Evolutionary conservation across 208 protist genomes (phyloP), one percentile per base, ranked within the genome.

Genomic region (Trypanosomatidae sp.): DNA sequence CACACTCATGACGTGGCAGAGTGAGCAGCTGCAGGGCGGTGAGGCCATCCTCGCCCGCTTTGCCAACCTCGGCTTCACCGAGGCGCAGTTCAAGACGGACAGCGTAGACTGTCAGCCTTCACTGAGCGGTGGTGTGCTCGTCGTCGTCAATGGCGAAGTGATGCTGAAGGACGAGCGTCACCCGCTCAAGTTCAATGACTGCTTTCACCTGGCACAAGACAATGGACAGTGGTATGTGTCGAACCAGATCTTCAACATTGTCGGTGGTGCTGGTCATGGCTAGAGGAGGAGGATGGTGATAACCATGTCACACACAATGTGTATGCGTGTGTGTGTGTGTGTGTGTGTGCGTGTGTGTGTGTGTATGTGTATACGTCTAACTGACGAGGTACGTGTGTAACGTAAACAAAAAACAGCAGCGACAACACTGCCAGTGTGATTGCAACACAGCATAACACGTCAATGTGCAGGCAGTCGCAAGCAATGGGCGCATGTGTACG

Each of bases 221-320:
- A 67, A 55, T 20, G 69, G 56, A 0, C 75, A 89, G 72, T 93
- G 72, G 74, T 89, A 75, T 51, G 69, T 93, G 33, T 71, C 73
- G 3, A 93, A 93, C 52, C 84, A 93, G 30, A 67, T 93, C 37
- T 93, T 93, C 48, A 79, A 81, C 53, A 82, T 92, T 38, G 66
- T 92, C 40, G 83, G 78, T 33, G 83, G 83, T 25, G 82, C 77
- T 27, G 82, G 71, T 19, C 74, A n/a, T n/a, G n/a, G 76, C 37
- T 84, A 66, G 58, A 15, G 3, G 7, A 47, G 6, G 5, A 15
- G 5, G 20, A 6, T 49, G 33, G 5, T 10, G 15, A 21, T 16
- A 41, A 6, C 33, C 15, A 4, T 48, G 1, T 11, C 30, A 50
- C 39, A 3, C n/a, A 27, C n/a, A 46, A 46, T n/a, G 20, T 30